Percentiles rank a stretch among this genome's conserved stretches.
Evolutionary conservation across 2,329 filamentous ascomycete genomes (phyloP).

Genomic region (Fonsecaea nubica): DNA sequence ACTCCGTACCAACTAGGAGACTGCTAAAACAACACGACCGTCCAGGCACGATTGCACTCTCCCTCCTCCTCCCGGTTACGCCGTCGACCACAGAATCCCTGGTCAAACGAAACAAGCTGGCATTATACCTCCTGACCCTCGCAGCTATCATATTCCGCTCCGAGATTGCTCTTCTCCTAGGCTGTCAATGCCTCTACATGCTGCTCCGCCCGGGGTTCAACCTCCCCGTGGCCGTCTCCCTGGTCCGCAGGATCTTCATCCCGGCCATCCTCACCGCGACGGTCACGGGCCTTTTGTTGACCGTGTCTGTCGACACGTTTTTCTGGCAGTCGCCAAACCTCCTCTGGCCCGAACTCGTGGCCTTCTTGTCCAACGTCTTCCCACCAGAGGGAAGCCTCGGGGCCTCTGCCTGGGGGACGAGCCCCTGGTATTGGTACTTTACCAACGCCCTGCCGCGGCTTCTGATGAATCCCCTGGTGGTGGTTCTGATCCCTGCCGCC

Average conservation of each 20-base stretch:
- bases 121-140: conserved; percentile 77
- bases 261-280: conserved; percentile 70
- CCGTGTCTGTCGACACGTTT: conserved; percentile 82
- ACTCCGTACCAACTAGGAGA: conserved; percentile 40
- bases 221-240: conserved; percentile 22
- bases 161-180: conserved; percentile 82
- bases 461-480: conserved; percentile 73
- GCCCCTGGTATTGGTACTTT: conserved; percentile 87
- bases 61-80: conserved; percentile 57
- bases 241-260: conserved; percentile 57
- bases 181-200: conserved; percentile 69
- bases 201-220: conserved; percentile 53
- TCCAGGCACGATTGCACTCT: conserved; percentile 51
- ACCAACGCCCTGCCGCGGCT: conserved; percentile 79
- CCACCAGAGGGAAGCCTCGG: conserved; percentile 63
- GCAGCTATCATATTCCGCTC: conserved; percentile 86
- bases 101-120: conserved; percentile 63
- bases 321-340: conserved; percentile 79
- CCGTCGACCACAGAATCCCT: conserved; percentile 38
- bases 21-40: background rate
- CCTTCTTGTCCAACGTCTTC: conserved; percentile 90
- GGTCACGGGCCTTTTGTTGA: conserved; percentile 69
- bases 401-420: conserved; percentile 85
- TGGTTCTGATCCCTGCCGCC: conserved; percentile 47
- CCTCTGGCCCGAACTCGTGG: conserved; percentile 88